These are phyloP conservation scores for Quercus phellos DNA, from an alignment of 331 rosid genomes.

Conservation along the genomic window DNA sequence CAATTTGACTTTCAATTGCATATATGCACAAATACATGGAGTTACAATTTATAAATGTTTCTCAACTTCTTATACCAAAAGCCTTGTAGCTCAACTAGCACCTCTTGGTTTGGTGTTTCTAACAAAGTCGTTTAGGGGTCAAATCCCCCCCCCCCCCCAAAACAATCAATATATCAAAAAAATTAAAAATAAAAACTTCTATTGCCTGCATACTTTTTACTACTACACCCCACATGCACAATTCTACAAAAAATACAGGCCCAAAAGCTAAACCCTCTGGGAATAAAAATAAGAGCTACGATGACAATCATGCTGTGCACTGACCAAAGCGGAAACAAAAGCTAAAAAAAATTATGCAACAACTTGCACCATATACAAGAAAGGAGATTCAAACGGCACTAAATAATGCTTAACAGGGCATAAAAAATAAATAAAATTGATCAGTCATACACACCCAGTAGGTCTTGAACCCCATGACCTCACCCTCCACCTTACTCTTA, in stretches of 20 bases:
- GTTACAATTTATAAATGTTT: not conserved
- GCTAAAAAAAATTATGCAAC: not conserved
- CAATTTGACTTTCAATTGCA: not conserved
- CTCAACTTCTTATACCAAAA: not conserved
- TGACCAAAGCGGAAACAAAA: not conserved
- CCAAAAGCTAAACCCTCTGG: not conserved
- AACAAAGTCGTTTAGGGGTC: too few species aligned
- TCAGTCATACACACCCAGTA: too few species aligned
- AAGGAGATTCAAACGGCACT: not conserved
- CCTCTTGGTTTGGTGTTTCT: too few species aligned
- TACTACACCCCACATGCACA: not conserved
- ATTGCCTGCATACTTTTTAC: not conserved
- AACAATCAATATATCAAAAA: too few species aligned
- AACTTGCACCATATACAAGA: not conserved
- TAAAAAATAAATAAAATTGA: too few species aligned
- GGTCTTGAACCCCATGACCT: too few species aligned
- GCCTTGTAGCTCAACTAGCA: too few species aligned
- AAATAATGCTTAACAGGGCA: not conserved
- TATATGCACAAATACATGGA: not conserved
- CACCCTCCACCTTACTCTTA: too few species aligned
- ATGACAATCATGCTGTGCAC: not conserved
- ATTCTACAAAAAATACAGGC: not conserved
- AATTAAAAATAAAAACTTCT: too few species aligned
- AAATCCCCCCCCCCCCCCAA: too few species aligned
- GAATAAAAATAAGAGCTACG: not conserved